Evolutionary conservation across 129 eudicot genomes (phyloP), one percentile per base, ranked within the genome.

Genomic region (Tanacetum coccineum): DNA sequence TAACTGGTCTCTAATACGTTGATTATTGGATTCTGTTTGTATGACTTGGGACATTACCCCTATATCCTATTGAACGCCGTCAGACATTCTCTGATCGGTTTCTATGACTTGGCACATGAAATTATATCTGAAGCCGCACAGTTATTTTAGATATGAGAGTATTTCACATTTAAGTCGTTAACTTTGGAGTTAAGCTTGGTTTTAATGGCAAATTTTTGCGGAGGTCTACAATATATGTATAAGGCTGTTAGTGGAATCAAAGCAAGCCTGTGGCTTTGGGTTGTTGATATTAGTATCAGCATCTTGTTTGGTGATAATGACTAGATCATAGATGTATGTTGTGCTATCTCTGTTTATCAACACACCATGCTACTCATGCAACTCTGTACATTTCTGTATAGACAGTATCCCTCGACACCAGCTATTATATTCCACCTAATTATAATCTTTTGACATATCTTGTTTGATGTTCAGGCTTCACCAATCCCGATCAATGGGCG

Each of bases 381-480:
- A 1, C 28, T 20, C 32, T 65, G 56, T 22, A 22, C 42, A 0
- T n/a, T n/a, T n/a, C 9, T 6, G 42, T 36, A 36, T 7, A 49
- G 47, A 10, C 14, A 8, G 21, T 42, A 32, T 59, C 67, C 46
- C 48, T 59, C 9, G 6, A 20, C 9, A 20, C 40, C 45, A 44
- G 32, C 49, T 50, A 57, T 46, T 12, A 19, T 44, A 59, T 49
- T 36, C 36, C 6, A 3, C 15, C 6, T 30, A 2, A 30, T 66
- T 3, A 9, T 66, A n/a, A 19, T 58, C 59, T 20, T 57, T 6
- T 59, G 62, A 45, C 52, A 21, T 51, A 2, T 58, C 6, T 66
- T 11, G 56, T 45, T 2, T 58, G 7, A 68, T 68, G 55, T 61
- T 65, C 84, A 93, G 98, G 98, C 96, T 63, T 88, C 96, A 46